Evolutionary conservation across 202 grass and related monocot genomes (phyloP).

Genomic region (Panicum virgatum): DNA sequence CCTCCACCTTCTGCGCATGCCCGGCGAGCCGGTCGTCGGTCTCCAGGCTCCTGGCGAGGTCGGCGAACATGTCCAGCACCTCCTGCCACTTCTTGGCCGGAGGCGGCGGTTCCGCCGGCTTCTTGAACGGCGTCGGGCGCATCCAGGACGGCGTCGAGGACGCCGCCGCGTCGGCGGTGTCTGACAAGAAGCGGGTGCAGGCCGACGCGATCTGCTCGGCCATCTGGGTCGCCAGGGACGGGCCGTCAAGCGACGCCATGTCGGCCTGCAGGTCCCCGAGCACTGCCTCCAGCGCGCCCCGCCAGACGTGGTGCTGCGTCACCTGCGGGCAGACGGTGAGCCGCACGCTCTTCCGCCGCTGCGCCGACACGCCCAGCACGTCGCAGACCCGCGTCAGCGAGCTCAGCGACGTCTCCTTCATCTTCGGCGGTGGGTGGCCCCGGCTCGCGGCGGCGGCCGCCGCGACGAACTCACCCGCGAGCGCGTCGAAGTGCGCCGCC

Average conservation of each 20-base stretch:
- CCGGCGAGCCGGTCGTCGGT: slow-evolving; percentile 38
- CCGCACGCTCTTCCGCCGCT: slow-evolving; percentile 67
- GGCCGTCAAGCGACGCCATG: slow-evolving; percentile 39
- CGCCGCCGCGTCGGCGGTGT: slow-evolving; percentile 34
- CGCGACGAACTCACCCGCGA: slow-evolving; percentile 48
- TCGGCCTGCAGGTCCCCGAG: slow-evolving; percentile 61
- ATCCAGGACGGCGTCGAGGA: slow-evolving; percentile 74
- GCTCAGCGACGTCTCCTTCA: slow-evolving; percentile 40
- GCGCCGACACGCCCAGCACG: slow-evolving; percentile 68
- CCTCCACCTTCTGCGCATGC: slow-evolving; percentile 62
- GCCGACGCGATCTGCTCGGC: slow-evolving; percentile 63
- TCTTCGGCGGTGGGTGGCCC: slow-evolving; percentile 8
- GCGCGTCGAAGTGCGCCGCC: slow-evolving; percentile 58
- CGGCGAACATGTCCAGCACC: slow-evolving; percentile 75
- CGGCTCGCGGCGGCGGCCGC: slow-evolving; percentile 15
- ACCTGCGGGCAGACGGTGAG: slow-evolving; percentile 77
- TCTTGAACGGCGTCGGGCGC: slow-evolving; percentile 57
- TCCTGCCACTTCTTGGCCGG: slow-evolving; percentile 72
- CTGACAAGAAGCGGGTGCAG: slow-evolving; percentile 53
- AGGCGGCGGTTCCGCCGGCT: slow-evolving; percentile 19
- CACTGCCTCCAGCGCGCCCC: slow-evolving; percentile 69
- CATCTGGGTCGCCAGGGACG: slow-evolving; percentile 50
- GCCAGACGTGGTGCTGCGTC: slow-evolving; percentile 81
- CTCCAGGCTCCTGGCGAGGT: slow-evolving; percentile 57
- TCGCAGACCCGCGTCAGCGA: slow-evolving; percentile 70